These are phyloP conservation scores for Priceomyces haplophilus DNA, from an alignment of 805 yeast genomes.

Conservation along the genomic window DNA sequence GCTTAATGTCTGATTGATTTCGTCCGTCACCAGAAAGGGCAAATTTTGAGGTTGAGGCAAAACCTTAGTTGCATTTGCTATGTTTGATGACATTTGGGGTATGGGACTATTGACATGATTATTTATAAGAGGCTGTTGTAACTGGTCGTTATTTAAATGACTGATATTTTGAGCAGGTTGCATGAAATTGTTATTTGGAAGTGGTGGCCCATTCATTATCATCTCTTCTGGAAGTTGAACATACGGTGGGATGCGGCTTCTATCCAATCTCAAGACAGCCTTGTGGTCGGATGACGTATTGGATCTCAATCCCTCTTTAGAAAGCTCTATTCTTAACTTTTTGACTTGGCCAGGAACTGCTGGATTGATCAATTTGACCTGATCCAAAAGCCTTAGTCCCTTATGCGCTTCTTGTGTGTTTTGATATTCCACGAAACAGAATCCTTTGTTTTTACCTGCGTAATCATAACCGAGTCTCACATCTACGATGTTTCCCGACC, in stretches of 20 bases:
- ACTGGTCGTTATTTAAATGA: slow-evolving; percentile 4
- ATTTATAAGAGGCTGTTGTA: not conserved
- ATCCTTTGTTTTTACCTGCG: slow-evolving; percentile 63
- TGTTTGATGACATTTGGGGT: slow-evolving; percentile 42
- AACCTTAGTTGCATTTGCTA: slow-evolving; percentile 52
- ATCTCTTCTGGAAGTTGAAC: slow-evolving; percentile 57
- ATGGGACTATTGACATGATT: not conserved
- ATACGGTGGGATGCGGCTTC: slow-evolving; percentile 51
- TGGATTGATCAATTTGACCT: slow-evolving; percentile 35
- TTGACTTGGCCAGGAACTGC: slow-evolving; percentile 39
- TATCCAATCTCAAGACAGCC: slow-evolving; percentile 42
- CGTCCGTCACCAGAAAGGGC: slow-evolving; percentile 52
- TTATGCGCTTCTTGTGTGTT: slow-evolving; percentile 49
- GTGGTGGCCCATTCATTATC: slow-evolving; percentile 16
- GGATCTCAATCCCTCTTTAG: slow-evolving; percentile 56
- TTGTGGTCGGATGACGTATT: slow-evolving; percentile 34
- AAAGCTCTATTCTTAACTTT: slow-evolving; percentile 53
- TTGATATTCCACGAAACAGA: slow-evolving; percentile 59
- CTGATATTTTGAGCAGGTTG: slow-evolving; percentile 5
- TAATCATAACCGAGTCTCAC: slow-evolving; percentile 60
- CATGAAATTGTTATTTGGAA: slow-evolving; percentile 6
- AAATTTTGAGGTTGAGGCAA: slow-evolving; percentile 49
- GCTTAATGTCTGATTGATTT: slow-evolving; percentile 58
- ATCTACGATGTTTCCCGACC: slow-evolving; percentile 68
- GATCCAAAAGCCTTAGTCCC: slow-evolving; percentile 45